Evolutionary conservation across 2,329 filamentous ascomycete species (phyloP).

Genomic region (Ceratocystis colombiana): DNA sequence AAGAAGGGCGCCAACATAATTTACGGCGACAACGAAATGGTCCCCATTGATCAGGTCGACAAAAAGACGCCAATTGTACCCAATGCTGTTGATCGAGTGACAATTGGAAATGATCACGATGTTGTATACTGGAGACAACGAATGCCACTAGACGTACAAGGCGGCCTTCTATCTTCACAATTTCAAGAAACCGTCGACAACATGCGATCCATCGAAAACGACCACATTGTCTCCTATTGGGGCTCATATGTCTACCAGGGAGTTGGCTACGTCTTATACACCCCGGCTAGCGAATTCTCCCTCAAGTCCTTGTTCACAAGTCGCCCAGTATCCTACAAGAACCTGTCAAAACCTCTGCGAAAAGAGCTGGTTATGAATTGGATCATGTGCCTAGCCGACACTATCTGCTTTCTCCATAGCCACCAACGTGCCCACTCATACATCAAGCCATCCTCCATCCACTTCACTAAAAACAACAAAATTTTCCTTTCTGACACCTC

Average conservation of each 20-base stretch:
- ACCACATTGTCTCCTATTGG: constrained; percentile 61
- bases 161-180: constrained; percentile 41
- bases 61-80: constrained; percentile 39
- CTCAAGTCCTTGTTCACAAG: constrained; percentile 58
- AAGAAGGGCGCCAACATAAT: constrained; percentile 50
- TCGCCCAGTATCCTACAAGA: constrained; percentile 52
- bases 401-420: constrained; percentile 56
- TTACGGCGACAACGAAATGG: constrained; percentile 57
- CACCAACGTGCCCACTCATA: constrained; percentile 54
- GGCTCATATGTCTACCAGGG: constrained; percentile 58
- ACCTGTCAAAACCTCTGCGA: constrained; percentile 49
- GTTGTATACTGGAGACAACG: constrained; percentile 48
- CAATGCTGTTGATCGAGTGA: constrained; percentile 47
- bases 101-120: constrained; percentile 52
- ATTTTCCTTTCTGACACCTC: constrained; percentile 58
- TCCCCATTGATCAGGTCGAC: constrained; percentile 59
- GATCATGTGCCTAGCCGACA: constrained; percentile 63
- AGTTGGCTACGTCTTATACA: constrained; percentile 55
- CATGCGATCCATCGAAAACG: constrained; percentile 50
- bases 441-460: constrained; percentile 60
- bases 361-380: constrained; percentile 57
- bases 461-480: constrained; percentile 54
- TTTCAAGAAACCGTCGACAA: constrained; percentile 53
- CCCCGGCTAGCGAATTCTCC: constrained; percentile 55
- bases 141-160: constrained; percentile 36